Evolutionary conservation across 768 basidiomycete species (phyloP).

Genomic region (Hypsizygus marmoreus): DNA sequence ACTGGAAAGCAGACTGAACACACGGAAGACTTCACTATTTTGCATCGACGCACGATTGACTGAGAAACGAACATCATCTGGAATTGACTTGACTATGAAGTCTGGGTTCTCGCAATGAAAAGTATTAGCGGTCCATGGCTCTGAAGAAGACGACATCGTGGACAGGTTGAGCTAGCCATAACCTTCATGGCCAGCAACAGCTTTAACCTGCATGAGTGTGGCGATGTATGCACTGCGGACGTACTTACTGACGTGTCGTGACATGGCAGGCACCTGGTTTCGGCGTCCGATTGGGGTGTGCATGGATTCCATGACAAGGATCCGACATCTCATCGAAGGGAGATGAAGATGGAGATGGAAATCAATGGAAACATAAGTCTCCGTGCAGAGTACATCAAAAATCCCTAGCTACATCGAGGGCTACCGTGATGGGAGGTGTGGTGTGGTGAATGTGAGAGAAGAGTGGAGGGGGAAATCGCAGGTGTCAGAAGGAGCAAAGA

Average conservation of each 20-base stretch:
- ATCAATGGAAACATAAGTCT: conserved; percentile 21
- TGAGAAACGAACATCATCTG: conserved; percentile 49
- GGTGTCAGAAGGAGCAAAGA: conserved; percentile 31
- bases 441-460: conserved; percentile 26
- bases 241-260: conserved; percentile 8
- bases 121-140: conserved; percentile 36
- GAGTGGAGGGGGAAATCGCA: conserved; percentile 28
- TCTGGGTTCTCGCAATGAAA: conserved; percentile 53
- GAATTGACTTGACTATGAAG: conserved; percentile 55
- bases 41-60: conserved; percentile 52
- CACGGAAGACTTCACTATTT: conserved; percentile 67
- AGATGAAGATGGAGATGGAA: conserved; percentile 26
- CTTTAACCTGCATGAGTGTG: no score
- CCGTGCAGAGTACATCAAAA: conserved; percentile 37
- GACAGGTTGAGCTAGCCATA: neutral
- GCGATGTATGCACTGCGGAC: neutral
- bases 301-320: no score
- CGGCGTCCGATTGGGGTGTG: neutral
- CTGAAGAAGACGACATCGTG: conserved; percentile 10
- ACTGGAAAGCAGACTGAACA: conserved; percentile 23
- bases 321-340: conserved; percentile 20
- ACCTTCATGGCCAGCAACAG: no score
- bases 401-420: conserved; percentile 30
- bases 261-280: conserved; percentile 10
- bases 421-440: conserved; percentile 22